A percentile compares a stretch with the other conserved stretches of the same genome.
Conservation (phyloP, 2,329 filamentous ascomycete genomes). For the Penicillium decumbens region DNA sequence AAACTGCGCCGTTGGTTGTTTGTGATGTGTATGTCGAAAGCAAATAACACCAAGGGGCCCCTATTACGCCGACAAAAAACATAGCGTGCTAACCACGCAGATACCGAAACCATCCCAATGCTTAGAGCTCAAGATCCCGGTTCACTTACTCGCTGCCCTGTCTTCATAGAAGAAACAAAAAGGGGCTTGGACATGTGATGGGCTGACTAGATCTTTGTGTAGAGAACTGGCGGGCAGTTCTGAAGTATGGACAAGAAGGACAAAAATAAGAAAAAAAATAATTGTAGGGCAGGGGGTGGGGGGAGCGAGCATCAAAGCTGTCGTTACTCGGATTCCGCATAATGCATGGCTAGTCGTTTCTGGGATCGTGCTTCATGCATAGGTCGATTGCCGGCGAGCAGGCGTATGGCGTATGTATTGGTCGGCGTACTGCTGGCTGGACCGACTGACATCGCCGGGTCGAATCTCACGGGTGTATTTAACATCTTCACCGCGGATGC, state of each 20-base stretch:
- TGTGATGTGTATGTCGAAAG: constrained; percentile 9
- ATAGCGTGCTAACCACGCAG: constrained; percentile 14
- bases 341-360: neutral
- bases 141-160: no score
- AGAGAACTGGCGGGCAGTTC: constrained; percentile 5
- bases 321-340: constrained; percentile 16
- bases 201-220: neutral
- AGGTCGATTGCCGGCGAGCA: constrained; percentile 28
- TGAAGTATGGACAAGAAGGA: constrained; percentile 16
- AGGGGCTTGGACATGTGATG: neutral
- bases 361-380: constrained; percentile 14
- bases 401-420: constrained; percentile 18
- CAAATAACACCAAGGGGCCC: constrained; percentile 5
- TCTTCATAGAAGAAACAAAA: neutral
- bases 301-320: constrained; percentile 11
- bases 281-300: neutral
- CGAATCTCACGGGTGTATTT: constrained; percentile 28
- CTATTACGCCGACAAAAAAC: constrained; percentile 11
- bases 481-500: constrained; percentile 25
- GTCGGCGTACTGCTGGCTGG: constrained; percentile 16
- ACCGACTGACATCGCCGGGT: constrained; percentile 20
- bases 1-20: constrained; percentile 15
- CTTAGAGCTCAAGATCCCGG: neutral
- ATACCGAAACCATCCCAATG: constrained; percentile 18
- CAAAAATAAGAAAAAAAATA: neutral